Percentiles rank a stretch among this genome's conserved stretches.
Conservation (phyloP, 805 yeast species). For the Cyberlindnera euphorbiae region DNA sequence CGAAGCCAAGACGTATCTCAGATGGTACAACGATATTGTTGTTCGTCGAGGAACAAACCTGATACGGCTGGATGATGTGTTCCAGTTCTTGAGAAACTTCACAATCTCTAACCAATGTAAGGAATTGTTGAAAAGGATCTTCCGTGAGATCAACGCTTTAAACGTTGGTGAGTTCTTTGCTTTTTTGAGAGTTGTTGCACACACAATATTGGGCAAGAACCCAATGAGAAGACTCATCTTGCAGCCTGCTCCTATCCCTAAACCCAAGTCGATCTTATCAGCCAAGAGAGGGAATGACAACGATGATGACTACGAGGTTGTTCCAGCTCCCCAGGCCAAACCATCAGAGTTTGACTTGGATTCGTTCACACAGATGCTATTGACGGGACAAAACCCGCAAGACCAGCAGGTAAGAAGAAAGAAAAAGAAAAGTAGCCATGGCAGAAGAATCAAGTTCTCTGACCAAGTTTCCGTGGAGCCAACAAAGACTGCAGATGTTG, state of each 20-base stretch:
- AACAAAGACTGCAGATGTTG: constrained; percentile 7
- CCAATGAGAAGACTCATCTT: constrained; percentile 51
- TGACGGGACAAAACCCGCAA: constrained; percentile 72
- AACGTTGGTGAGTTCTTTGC: constrained; percentile 93
- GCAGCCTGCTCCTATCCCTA: constrained; percentile 61
- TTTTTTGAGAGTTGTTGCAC: constrained; percentile 72
- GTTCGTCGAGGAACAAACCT: constrained; percentile 63
- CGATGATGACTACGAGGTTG: constrained; percentile 24
- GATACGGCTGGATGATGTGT: constrained; percentile 72
- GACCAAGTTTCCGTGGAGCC: constrained; percentile 44
- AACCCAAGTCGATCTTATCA: constrained; percentile 73
- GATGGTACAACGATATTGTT: constrained; percentile 89
- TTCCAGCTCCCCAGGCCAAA: background rate
- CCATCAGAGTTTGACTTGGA: constrained; percentile 63
- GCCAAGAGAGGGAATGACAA: constrained; percentile 47
- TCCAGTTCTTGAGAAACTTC: constrained; percentile 73
- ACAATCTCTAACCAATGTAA: constrained; percentile 49
- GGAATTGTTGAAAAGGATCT: constrained; percentile 46
- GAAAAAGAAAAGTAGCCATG: constrained; percentile 27
- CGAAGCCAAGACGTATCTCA: constrained; percentile 78
- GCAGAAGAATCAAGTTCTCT: constrained; percentile 67
- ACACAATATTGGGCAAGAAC: constrained; percentile 49
- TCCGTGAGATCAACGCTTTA: constrained; percentile 50
- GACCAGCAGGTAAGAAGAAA: constrained; percentile 29
- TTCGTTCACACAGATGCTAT: constrained; percentile 74